These are phyloP conservation scores for Penicillium sp. DNA, from an alignment of 2,329 filamentous ascomycete species.

Conservation along the genomic window DNA sequence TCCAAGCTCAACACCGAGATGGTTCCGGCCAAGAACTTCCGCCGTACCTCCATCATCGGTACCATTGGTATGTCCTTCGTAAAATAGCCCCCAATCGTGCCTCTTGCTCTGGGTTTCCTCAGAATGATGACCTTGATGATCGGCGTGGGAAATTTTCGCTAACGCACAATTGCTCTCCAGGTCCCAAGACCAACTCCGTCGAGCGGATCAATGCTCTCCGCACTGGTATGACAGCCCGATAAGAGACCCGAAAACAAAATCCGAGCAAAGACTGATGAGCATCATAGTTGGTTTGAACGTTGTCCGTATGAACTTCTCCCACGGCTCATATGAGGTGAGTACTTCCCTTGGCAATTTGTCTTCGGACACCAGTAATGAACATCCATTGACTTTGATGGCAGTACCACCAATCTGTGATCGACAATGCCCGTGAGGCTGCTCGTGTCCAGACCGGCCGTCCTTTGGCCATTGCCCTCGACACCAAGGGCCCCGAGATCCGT, in stretches of 20 bases:
- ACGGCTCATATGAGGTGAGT: slow-evolving; percentile 75
- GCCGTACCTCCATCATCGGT: slow-evolving; percentile 96
- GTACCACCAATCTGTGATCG: slow-evolving; percentile 98
- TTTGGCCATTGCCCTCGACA: slow-evolving; percentile 89
- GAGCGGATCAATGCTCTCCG: slow-evolving; percentile 96
- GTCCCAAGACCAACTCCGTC: slow-evolving; percentile 97
- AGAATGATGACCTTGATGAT: not conserved
- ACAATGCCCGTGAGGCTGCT: slow-evolving; percentile 89
- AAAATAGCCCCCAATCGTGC: not conserved
- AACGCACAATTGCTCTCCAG: slow-evolving; percentile 37
- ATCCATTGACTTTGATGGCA: slow-evolving; percentile 37
- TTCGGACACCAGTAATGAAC: not conserved
- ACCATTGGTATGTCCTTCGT: slow-evolving; percentile 72
- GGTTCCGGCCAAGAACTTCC: slow-evolving; percentile 83
- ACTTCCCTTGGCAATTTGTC: not conserved
- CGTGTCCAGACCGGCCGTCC: slow-evolving; percentile 75
- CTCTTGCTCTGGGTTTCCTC: not conserved
- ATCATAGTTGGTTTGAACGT: slow-evolving; percentile 81
- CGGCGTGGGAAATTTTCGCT: slow-evolving; percentile 15
- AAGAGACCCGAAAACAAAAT: not conserved
- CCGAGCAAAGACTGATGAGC: slow-evolving; percentile 19
- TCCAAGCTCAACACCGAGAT: slow-evolving; percentile 85
- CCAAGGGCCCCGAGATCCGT: slow-evolving; percentile 84
- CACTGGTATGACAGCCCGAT: slow-evolving; percentile 48
- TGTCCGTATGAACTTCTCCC: slow-evolving; percentile 99